Conservation (phyloP, 2,329 filamentous ascomycete genomes). For the Epichloe brachyelytri region DNA sequence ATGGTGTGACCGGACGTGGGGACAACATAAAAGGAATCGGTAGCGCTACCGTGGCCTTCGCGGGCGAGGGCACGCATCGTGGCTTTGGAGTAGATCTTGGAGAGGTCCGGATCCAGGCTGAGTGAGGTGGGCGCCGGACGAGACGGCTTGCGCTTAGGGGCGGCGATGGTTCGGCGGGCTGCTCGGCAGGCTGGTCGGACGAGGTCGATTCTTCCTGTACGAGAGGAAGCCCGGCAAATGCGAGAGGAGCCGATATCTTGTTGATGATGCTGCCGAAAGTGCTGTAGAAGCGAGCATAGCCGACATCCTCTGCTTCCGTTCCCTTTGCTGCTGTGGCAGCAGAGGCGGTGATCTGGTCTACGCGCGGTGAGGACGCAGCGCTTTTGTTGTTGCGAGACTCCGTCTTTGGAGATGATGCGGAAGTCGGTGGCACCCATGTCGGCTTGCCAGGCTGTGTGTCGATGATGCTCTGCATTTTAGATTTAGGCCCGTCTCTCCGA, state of each 20-base stretch:
- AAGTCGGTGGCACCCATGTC: conserved; percentile 35
- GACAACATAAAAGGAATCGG: conserved; percentile 87
- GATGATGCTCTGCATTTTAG: conserved; percentile 44
- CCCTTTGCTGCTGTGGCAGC: conserved; percentile 6
- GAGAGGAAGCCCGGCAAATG: conserved; percentile 83
- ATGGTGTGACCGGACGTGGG: conserved; percentile 83
- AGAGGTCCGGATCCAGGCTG: conserved; percentile 57
- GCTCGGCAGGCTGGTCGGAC: conserved; percentile 11
- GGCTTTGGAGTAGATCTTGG: conserved; percentile 72
- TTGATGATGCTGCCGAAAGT: conserved; percentile 84
- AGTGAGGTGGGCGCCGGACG: conserved; percentile 11
- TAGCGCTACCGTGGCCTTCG: conserved; percentile 44
- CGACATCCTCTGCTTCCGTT: conserved; percentile 47
- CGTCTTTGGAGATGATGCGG: conserved; percentile 11
- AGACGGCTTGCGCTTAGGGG: conserved; percentile 21
- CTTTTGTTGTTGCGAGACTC: conserved; percentile 13
- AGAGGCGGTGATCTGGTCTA: conserved; percentile 10
- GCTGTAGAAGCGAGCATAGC: conserved; percentile 83
- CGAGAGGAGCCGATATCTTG: conserved; percentile 76
- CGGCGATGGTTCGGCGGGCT: conserved; percentile 22
- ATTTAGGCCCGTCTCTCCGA: conserved; percentile 34
- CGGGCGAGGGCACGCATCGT: conserved; percentile 68
- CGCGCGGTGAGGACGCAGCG: conserved; percentile 12
- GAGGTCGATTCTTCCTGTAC: conserved; percentile 35
- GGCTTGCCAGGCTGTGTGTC: conserved; percentile 39